phyloP scores from a whole-genome alignment of 371 early-diverging fungal species.

The Mucor saturninus region DNA sequence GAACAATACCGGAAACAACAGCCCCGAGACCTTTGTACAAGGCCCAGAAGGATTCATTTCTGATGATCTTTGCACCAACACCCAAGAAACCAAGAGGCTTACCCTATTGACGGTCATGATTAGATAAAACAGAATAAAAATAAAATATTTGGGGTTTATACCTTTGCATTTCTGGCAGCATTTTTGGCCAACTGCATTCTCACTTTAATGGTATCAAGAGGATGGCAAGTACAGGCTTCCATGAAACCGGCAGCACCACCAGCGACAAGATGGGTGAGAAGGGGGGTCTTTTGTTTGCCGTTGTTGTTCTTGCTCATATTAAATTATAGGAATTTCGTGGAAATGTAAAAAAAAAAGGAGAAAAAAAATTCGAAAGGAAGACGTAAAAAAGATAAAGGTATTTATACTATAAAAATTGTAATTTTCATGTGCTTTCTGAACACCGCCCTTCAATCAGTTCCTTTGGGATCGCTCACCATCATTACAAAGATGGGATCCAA shows the following conservation, averaged over 20 bases:
- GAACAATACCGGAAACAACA: conserved; percentile 96
- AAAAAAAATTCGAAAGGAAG: conserved; percentile 1
- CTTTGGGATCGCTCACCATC: conserved; percentile 4
- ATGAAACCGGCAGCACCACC: conserved; percentile 95
- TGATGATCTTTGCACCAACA: conserved; percentile 84
- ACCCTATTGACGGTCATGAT: conserved; percentile 27
- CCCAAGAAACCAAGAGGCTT: conserved; percentile 74
- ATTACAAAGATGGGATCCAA: conserved; percentile 18
- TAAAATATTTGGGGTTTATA: conserved; percentile 26
- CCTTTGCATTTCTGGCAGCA: conserved; percentile 42
- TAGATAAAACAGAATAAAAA: too few relatives aligned
- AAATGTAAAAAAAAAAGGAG: conserved; percentile 22
- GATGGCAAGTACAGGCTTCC: conserved; percentile 95
- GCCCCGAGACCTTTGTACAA: conserved; percentile 98
- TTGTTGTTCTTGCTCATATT: conserved; percentile 49
- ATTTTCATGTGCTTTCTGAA: conserved; percentile 43
- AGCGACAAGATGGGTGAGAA: conserved; percentile 78
- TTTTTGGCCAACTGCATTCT: conserved; percentile 86
- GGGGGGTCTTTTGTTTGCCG: conserved; percentile 45
- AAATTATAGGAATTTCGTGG: conserved; percentile 9
- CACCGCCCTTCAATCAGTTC: conserved; percentile 11
- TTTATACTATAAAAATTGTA: conserved; percentile 19
- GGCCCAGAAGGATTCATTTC: conserved; percentile 87
- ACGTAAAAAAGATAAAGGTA: not conserved
- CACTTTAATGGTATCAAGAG: conserved; percentile 98